A percentile compares a stretch with the other conserved stretches of the same genome.
Evolutionary conservation across 2,329 filamentous ascomycete genomes (phyloP).

Genomic region (Trichothecium roseum): DNA sequence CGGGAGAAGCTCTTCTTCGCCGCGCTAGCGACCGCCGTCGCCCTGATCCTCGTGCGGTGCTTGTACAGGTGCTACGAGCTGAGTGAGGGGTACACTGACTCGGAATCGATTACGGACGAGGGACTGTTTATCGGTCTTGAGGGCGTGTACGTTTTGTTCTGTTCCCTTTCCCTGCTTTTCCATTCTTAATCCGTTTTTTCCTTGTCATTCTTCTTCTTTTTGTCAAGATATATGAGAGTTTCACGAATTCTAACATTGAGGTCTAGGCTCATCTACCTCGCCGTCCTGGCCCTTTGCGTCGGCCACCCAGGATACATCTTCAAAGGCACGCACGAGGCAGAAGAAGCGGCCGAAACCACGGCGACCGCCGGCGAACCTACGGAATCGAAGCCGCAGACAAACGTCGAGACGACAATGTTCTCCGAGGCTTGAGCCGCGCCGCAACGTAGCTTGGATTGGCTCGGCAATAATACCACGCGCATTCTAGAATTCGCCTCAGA

Average conservation of each 20-base stretch:
- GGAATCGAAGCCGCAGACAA: too few relatives aligned
- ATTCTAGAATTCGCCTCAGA: too few relatives aligned
- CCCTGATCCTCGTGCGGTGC: slow-evolving; percentile 50
- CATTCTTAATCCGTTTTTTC: too few relatives aligned
- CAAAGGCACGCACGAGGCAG: neutral
- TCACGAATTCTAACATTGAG: slow-evolving; percentile 9
- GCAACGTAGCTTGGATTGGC: too few relatives aligned
- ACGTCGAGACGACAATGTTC: too few relatives aligned
- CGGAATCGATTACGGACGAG: slow-evolving; percentile 40
- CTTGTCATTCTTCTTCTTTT: too few relatives aligned
- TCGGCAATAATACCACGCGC: too few relatives aligned
- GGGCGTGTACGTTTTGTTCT: slow-evolving; percentile 27
- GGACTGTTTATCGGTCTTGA: slow-evolving; percentile 43
- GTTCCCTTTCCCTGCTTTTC: neutral
- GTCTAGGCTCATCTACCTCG: slow-evolving; percentile 20
- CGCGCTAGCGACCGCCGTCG: slow-evolving; percentile 40
- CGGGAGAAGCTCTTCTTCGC: slow-evolving; percentile 34
- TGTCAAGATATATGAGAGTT: too few relatives aligned
- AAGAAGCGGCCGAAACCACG: too few relatives aligned
- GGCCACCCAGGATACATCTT: slow-evolving; percentile 26
- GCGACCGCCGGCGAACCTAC: too few relatives aligned
- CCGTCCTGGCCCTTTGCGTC: slow-evolving; percentile 23
- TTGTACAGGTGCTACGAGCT: slow-evolving; percentile 56
- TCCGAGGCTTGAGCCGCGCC: too few relatives aligned
- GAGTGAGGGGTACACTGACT: slow-evolving; percentile 46